Conservation (phyloP, 2,329 filamentous ascomycete genomes). For the Pseudocercospora fuligena region DNA sequence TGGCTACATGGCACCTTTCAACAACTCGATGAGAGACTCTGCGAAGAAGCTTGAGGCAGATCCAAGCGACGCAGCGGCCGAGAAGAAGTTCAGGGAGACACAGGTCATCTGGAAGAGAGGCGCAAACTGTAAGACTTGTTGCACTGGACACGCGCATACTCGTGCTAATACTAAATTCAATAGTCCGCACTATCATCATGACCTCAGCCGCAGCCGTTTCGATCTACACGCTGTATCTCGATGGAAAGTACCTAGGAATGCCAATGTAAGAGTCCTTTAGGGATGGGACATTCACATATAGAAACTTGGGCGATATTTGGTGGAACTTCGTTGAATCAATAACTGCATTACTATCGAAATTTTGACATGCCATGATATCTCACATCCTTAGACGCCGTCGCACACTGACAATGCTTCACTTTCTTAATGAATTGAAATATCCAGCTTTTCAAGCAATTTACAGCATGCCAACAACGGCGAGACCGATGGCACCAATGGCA, state of each 20-base stretch:
- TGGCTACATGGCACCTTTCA: constrained; percentile 39
- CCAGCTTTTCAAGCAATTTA: constrained; percentile 6
- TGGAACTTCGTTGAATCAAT: constrained; percentile 11
- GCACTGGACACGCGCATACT: neutral
- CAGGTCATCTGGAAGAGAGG: constrained; percentile 37
- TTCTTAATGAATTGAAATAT: constrained; percentile 1
- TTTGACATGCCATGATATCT: constrained; percentile 8
- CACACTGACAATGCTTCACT: constrained; percentile 5
- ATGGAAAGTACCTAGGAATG: constrained; percentile 14
- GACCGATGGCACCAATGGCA: constrained; percentile 29
- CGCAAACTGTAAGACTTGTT: constrained; percentile 34
- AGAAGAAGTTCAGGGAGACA: constrained; percentile 36
- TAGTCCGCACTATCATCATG: constrained; percentile 35
- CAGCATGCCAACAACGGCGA: constrained; percentile 25
- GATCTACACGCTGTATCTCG: constrained; percentile 22
- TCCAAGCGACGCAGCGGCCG: constrained; percentile 32
- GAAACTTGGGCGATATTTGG: neutral
- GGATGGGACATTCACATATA: neutral
- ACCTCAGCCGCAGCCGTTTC: constrained; percentile 23
- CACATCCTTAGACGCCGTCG: constrained; percentile 1
- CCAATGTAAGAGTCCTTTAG: neutral
- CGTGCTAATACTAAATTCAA: constrained; percentile 11
- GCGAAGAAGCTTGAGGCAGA: constrained; percentile 33
- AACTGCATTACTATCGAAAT: constrained; percentile 13
- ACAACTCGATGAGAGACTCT: constrained; percentile 36